Percentiles rank a stretch among this genome's conserved stretches.
Evolutionary conservation across 2,329 filamentous ascomycete species (phyloP).

Genomic region (Xylaria sp.): DNA sequence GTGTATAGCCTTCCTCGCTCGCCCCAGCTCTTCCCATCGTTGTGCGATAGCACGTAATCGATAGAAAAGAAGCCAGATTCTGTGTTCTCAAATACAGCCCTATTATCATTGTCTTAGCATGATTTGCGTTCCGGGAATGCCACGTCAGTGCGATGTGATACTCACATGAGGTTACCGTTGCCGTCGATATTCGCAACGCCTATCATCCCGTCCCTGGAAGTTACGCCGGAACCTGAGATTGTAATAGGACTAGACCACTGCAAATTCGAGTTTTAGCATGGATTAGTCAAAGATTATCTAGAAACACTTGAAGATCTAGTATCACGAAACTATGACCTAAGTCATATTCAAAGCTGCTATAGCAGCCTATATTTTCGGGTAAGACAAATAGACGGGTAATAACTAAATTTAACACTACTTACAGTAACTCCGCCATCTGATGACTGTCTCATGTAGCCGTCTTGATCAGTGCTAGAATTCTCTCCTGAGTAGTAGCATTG

Average conservation of each 20-base stretch:
- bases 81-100: constrained; percentile 57
- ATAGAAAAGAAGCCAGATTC: constrained; percentile 52
- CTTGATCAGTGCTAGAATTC: constrained; percentile 54
- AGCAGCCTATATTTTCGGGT: background rate
- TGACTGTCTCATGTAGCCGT: constrained; percentile 55
- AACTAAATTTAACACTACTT: constrained; percentile 9
- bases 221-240: constrained; percentile 51
- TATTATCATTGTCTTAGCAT: constrained; percentile 16
- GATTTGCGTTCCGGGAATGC: background rate
- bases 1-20: constrained; percentile 53
- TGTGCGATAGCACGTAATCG: constrained; percentile 51
- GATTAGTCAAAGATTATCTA: constrained; percentile 46
- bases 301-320: background rate
- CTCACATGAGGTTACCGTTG: constrained; percentile 51
- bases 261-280: constrained; percentile 22
- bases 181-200: constrained; percentile 53
- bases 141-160: constrained; percentile 1
- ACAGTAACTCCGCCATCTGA: constrained; percentile 53
- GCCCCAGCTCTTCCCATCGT: constrained; percentile 58
- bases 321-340: background rate
- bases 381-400: background rate
- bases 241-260: constrained; percentile 40
- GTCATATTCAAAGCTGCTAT: background rate
- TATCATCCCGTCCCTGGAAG: constrained; percentile 58
- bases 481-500: constrained; percentile 59